A percentile compares a stretch with the other conserved stretches of the same genome.
Evolutionary conservation across 2,329 filamentous ascomycete genomes (phyloP).

Genomic region (Fusarium sp.): DNA sequence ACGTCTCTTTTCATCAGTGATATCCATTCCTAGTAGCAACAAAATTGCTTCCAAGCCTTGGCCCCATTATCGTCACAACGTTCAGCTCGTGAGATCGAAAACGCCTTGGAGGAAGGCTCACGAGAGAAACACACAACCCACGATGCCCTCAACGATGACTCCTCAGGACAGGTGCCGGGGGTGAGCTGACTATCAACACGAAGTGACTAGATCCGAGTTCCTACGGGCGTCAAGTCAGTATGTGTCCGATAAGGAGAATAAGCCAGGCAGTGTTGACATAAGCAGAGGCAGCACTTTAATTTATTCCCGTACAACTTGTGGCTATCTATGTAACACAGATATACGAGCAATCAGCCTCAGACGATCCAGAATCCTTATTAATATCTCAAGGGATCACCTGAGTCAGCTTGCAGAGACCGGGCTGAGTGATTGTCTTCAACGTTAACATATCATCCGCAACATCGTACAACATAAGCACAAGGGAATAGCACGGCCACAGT

Average conservation of each 20-base stretch:
- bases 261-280: neutral
- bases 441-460: neutral
- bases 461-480: neutral
- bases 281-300: neutral
- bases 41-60: neutral
- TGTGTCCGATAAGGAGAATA: neutral
- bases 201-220: neutral
- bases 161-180: neutral
- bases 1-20: neutral
- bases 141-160: neutral
- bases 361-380: neutral
- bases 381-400: neutral
- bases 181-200: conserved; percentile 2
- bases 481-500: neutral
- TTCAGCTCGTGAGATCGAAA: neutral
- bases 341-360: conserved; percentile 3
- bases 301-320: neutral
- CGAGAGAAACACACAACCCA: neutral
- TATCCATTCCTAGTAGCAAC: neutral
- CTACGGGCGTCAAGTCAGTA: neutral
- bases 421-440: neutral
- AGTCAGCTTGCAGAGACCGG: conserved; percentile 6
- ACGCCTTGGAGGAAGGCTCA: neutral
- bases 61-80: neutral
- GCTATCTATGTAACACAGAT: neutral